These are phyloP conservation scores for Zygoascus ofunaensis DNA, from an alignment of 805 yeast species.

Conservation along the genomic window DNA sequence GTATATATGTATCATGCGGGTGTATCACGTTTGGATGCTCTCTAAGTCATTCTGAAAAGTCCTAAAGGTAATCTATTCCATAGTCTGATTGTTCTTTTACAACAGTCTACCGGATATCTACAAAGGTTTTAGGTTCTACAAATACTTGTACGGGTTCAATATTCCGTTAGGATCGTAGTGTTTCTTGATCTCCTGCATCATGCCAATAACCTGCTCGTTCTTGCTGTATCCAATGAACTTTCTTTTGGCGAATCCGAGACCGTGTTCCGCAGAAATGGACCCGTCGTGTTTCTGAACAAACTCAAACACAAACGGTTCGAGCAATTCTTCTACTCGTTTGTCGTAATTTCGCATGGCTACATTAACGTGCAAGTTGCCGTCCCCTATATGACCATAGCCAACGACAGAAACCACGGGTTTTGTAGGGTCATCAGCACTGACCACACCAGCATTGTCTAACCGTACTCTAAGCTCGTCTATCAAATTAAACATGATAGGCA, in stretches of 20 bases:
- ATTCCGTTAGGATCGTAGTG: conserved; percentile 86
- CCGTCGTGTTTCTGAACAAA: conserved; percentile 61
- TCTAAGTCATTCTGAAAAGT: no score
- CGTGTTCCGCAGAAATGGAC: conserved; percentile 95
- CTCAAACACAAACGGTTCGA: conserved; percentile 94
- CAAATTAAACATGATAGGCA: conserved; percentile 67
- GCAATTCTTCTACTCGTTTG: conserved; percentile 63
- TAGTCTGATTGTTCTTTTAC: no score
- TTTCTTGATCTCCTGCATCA: conserved; percentile 73
- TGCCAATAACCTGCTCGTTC: conserved; percentile 53
- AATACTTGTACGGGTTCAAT: conserved; percentile 89
- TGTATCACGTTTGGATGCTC: no score
- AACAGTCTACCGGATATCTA: no score
- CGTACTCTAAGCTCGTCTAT: conserved; percentile 68
- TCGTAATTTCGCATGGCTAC: conserved; percentile 81
- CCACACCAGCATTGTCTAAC: conserved; percentile 46
- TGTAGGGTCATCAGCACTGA: conserved; percentile 46
- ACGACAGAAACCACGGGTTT: conserved; percentile 81
- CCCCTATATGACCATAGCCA: conserved; percentile 98
- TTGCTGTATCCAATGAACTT: conserved; percentile 82
- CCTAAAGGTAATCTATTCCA: no score
- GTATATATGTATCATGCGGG: no score
- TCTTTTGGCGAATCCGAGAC: conserved; percentile 93
- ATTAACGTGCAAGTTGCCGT: conserved; percentile 90
- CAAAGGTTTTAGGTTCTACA: no score